Evolutionary conservation across 768 basidiomycete species (phyloP), one percentile per base, ranked within the genome.

Genomic region (Coprinopsis strossmayeri): DNA sequence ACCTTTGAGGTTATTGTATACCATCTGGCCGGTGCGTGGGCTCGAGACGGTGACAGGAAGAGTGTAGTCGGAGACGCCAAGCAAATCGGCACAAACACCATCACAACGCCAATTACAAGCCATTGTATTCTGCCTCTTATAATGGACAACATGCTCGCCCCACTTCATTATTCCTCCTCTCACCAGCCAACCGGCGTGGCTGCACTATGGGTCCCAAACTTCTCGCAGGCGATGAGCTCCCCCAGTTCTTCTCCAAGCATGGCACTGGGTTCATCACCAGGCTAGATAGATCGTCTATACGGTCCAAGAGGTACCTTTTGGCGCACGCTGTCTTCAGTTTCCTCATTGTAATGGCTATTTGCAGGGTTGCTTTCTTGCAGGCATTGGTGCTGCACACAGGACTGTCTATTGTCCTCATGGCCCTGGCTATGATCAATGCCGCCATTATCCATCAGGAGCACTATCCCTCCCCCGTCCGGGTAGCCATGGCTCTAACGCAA

Each of bases 1-100:
- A 84, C 89, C 84, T 72, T 92, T 92, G 60, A 92, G 78, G 72
- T 91, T 92, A 59, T 88, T 81, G 62, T 88, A 86, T 53, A 84
- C 82, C 87, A 89, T 89, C 38, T 53, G 44, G 35, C 50, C 45
- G 39, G 35, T 15, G 21, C 32, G 34, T 20, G 18, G 23, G 32
- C 48, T 43, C 42, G 41, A 44, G n/a, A 24, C 40, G 46, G 47
- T 25, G 10, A 24, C n/a, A 15, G 34, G 21, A 17, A 25, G 30
- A 20, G 28, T 35, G 13, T 17, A 34, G 25, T 30, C 47, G 28
- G 28, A 15, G 21, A 26, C 5, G 40, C 40, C 40, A 38, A 38
- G 9, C 40, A 42, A 42, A 42, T 18, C 21, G 18, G 7, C 18
- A 42, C 40, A 42, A 42, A 42, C 17, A 21, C 17, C 11, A 18